phyloP scores from a whole-genome alignment of 2,329 filamentous ascomycete species.

The Calonectria crousiana region DNA sequence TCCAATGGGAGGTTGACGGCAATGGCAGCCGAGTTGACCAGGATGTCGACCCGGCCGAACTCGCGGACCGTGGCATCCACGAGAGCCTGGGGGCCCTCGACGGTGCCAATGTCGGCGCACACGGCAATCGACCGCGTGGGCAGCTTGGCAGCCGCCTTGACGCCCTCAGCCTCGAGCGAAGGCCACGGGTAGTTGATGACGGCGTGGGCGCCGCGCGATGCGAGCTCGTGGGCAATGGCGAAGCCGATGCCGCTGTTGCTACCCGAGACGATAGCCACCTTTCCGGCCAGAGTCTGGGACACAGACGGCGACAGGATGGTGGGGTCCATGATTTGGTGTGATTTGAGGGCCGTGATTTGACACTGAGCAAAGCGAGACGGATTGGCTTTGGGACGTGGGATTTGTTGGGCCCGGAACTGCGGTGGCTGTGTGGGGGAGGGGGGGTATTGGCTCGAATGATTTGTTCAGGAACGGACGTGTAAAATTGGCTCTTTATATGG shows the following conservation, averaged over 20 bases:
- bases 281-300: slow-evolving; percentile 28
- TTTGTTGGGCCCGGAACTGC: neutral
- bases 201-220: slow-evolving; percentile 17
- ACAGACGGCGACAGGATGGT: slow-evolving; percentile 17
- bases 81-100: slow-evolving; percentile 50
- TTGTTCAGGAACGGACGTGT: neutral
- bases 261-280: slow-evolving; percentile 34
- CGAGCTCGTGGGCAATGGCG: slow-evolving; percentile 55
- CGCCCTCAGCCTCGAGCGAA: slow-evolving; percentile 46
- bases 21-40: slow-evolving; percentile 52
- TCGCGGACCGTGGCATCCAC: slow-evolving; percentile 50
- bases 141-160: slow-evolving; percentile 39
- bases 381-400: neutral
- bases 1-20: slow-evolving; percentile 53
- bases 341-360: neutral
- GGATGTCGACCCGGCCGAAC: slow-evolving; percentile 55
- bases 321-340: slow-evolving; percentile 5
- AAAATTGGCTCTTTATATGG: slow-evolving; percentile 22
- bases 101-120: slow-evolving; percentile 56
- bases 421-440: slow-evolving; percentile 7
- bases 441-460: neutral
- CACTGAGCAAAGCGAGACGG: neutral
- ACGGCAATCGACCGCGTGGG: slow-evolving; percentile 51
- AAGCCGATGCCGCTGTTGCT: slow-evolving; percentile 55
- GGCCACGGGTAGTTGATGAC: slow-evolving; percentile 53